Base-by-base conservation (phyloP, 2,329 filamentous ascomycete species). In the Volutella citrinella region DNA sequence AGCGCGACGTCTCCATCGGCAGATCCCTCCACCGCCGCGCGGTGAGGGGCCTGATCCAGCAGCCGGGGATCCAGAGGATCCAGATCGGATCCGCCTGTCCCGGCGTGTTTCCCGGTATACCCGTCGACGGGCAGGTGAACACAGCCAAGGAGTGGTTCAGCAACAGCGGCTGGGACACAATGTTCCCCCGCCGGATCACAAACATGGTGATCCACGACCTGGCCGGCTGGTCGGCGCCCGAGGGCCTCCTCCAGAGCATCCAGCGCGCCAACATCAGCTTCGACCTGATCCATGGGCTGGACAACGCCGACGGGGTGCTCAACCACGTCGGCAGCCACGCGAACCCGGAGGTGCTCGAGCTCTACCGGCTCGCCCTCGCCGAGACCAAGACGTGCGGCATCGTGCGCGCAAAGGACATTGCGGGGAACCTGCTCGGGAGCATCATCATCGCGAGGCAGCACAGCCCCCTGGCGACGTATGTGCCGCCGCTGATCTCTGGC, bases 1-100 rank as follows among this genome's bases (percentile, higher is more conserved):
- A 94, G 52, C 80, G 91, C 20, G 93, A 90, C 51, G 74, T 95
- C 9, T 95, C 89, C 0, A 93, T 97, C 41, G 91, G 91, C 1
- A 80, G 89, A 46, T 95, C 88, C 0, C 75, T 97, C 3, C 90
- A 96, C 60, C 85, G 87, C 42, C 76, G 90, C 23, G 90, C 90
- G 0, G 77, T 96, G 34, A 80, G 87, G 19, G 82, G 79, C 6
- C 70, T 97, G 3, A 55, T 65, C 2, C 83, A 88, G 50, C 78
- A 79, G 30, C 76, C 80, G 23, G 82, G 81, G 3, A 74, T 94
- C 51, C 85, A 85, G 52, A 82, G 83, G 36, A 77, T 95, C 20
- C 89, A 94, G 56, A 76, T 95, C 1, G 91, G 90, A 2, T 81
- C 81, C 24, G 76, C 83, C 2, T 78, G 95, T 20, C 90, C 90